Conservation (phyloP, 2,329 filamentous ascomycete genomes). For the Lachnellula willkommii region DNA sequence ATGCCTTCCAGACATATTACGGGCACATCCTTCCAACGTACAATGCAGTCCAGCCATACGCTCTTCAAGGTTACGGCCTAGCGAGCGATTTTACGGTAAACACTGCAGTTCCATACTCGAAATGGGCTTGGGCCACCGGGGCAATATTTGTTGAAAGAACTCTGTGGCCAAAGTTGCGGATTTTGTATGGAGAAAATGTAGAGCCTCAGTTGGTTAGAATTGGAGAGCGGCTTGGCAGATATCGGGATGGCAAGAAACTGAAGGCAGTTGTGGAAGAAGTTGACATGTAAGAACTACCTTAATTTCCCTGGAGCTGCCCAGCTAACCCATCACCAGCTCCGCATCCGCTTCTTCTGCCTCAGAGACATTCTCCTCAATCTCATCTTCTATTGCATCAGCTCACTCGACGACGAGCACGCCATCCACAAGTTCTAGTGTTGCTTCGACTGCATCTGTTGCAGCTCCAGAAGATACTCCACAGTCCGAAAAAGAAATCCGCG, state of each 20-base stretch:
- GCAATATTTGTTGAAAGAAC: slow-evolving; percentile 68
- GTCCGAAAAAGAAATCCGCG: slow-evolving; percentile 48
- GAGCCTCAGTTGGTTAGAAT: slow-evolving; percentile 94
- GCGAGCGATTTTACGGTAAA: slow-evolving; percentile 62
- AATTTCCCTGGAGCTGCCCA: slow-evolving; percentile 6
- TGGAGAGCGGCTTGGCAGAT: slow-evolving; percentile 77
- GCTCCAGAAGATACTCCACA: slow-evolving; percentile 28
- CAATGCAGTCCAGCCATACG: slow-evolving; percentile 67
- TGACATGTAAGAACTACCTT: slow-evolving; percentile 37
- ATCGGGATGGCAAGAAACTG: slow-evolving; percentile 57
- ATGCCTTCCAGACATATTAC: slow-evolving; percentile 63
- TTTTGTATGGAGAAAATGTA: slow-evolving; percentile 84
- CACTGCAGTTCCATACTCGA: slow-evolving; percentile 66
- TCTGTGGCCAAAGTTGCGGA: slow-evolving; percentile 74
- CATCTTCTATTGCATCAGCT: slow-evolving; percentile 23
- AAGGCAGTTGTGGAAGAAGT: slow-evolving; percentile 53
- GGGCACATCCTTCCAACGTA: slow-evolving; percentile 72
- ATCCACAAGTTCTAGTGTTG: neutral
- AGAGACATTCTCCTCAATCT: slow-evolving; percentile 23
- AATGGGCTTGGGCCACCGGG: slow-evolving; percentile 64
- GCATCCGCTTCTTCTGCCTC: slow-evolving; percentile 28
- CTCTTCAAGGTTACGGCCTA: slow-evolving; percentile 60
- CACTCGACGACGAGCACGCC: slow-evolving; percentile 20
- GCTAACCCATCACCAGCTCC: slow-evolving; percentile 19
- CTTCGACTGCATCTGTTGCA: slow-evolving; percentile 25